These are phyloP conservation scores for Hsuehochloa calcarea DNA, from an alignment of 176 grass and related monocot species.

Conservation along the genomic window DNA sequence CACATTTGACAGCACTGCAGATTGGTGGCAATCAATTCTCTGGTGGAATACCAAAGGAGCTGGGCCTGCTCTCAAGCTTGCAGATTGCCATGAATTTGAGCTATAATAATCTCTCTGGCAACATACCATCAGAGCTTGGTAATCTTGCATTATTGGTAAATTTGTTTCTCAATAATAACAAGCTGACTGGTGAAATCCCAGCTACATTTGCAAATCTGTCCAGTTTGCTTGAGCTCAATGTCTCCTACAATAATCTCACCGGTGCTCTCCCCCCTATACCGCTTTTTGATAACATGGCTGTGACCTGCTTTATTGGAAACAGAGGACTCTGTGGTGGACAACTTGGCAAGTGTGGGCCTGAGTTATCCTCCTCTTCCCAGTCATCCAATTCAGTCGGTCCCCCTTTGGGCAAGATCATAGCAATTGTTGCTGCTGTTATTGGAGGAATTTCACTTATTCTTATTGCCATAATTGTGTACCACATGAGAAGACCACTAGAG, in stretches of 20 bases:
- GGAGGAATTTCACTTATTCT: slow-evolving; percentile 95
- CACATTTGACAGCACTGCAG: slow-evolving; percentile 90
- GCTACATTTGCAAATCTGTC: slow-evolving; percentile 87
- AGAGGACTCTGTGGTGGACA: slow-evolving; percentile 90
- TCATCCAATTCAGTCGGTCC: slow-evolving; percentile 31
- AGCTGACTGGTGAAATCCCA: slow-evolving; percentile 85
- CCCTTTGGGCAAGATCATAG: slow-evolving; percentile 77
- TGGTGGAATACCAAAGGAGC: slow-evolving; percentile 80
- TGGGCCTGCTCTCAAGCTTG: slow-evolving; percentile 78
- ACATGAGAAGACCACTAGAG: slow-evolving; percentile 88
- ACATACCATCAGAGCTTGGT: slow-evolving; percentile 88
- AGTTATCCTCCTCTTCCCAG: slow-evolving; percentile 34
- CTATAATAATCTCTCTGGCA: slow-evolving; percentile 71
- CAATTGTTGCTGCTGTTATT: slow-evolving; percentile 80
- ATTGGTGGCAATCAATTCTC: slow-evolving; percentile 87
- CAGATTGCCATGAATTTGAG: slow-evolving; percentile 99
- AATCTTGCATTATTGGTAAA: slow-evolving; percentile 77
- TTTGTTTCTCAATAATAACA: slow-evolving; percentile 87
- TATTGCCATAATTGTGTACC: slow-evolving; percentile 76
- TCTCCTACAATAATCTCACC: slow-evolving; percentile 89
- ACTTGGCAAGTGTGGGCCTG: slow-evolving; percentile 68
- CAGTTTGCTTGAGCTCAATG: slow-evolving; percentile 85
- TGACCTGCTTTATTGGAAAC: slow-evolving; percentile 82
- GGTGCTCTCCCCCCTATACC: slow-evolving; percentile 65
- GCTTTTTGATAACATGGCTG: slow-evolving; percentile 77